These are phyloP conservation scores for Nannizzia gypsea DNA, from an alignment of 2,329 filamentous ascomycete species.

Conservation along the genomic window DNA sequence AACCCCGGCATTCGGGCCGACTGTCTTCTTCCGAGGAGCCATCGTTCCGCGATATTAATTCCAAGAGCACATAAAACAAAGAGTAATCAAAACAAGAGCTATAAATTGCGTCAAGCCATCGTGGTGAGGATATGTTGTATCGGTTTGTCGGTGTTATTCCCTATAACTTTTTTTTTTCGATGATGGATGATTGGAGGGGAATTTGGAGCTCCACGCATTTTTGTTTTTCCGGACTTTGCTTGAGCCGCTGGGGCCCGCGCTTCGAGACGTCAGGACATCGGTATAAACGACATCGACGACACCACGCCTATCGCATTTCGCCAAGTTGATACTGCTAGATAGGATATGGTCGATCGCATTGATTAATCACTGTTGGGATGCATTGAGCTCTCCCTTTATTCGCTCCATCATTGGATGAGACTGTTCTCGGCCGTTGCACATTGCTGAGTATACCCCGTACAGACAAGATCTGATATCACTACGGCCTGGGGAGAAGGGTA, in stretches of 20 bases:
- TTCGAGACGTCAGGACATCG: too few species aligned
- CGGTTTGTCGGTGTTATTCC: not conserved
- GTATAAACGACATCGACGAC: too few species aligned
- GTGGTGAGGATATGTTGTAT: not conserved
- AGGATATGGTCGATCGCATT: too few species aligned
- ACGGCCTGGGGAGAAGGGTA: too few species aligned
- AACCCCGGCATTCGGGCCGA: not conserved
- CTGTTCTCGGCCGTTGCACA: too few species aligned
- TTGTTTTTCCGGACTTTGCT: not conserved
- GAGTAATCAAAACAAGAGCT: not conserved
- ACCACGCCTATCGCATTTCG: not conserved
- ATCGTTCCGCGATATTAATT: not conserved
- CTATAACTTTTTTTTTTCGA: not conserved
- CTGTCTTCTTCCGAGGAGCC: not conserved
- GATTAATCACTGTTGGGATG: too few species aligned
- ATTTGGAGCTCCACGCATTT: not conserved
- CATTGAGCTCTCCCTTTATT: too few species aligned
- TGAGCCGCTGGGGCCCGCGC: too few species aligned
- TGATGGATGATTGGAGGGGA: not conserved
- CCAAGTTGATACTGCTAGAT: too few species aligned
- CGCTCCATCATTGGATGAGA: too few species aligned
- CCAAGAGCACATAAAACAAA: not conserved
- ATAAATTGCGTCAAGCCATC: not conserved
- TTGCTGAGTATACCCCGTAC: too few species aligned
- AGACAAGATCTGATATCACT: too few species aligned